Evolutionary conservation across 345 rosid genomes (phyloP), one percentile per base, ranked within the genome.

Genomic region (Corchorus olitorius): DNA sequence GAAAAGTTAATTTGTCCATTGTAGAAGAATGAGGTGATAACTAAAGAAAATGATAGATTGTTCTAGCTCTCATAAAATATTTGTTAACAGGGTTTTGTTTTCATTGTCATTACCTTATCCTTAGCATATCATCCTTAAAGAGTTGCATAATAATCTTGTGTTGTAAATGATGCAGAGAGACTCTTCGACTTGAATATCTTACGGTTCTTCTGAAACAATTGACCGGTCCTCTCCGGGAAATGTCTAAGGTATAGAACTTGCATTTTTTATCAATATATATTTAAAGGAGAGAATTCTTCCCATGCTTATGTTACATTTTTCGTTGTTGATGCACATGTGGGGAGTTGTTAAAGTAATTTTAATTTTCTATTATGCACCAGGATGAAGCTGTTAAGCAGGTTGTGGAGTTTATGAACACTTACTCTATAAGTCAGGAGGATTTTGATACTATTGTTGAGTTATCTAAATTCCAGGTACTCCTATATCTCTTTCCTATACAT

Each of bases 351-450:
- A 58, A 43, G 8, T 17, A 34, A 16, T 73, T 35, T 50, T 20
- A 39, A 39, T 52, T 56, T 34, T 43, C 35, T 73, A 46, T 22
- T 33, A 33, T 76, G 73, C 77, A 72, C 39, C 90, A 96, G 99
- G 97, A 90, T 76, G 97, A 92, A 87, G 99, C 98, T 70, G 94
- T 92, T 77, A 61, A 87, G 75, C 86, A 93, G 79, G 97, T 92
- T 78, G 91, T 93, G 80, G 93, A 91, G 77, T 90, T 91, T 84
- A 93, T 96, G 98, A 89, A 89, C 89, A 75, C 78, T 2, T 96
- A 96, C 86, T 96, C 98, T 60, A 89, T 96, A 70, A 89, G 85
- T 83, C 97, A 91, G 90, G 97, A 92, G 79, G 98, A 96, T 84
- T 86, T 82, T 71, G 97, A 92, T 80, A 92, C 94, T 16, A 73